phyloP scores from a whole-genome alignment of 1,139 yeast species.

The Geotrichum aggregatum region DNA sequence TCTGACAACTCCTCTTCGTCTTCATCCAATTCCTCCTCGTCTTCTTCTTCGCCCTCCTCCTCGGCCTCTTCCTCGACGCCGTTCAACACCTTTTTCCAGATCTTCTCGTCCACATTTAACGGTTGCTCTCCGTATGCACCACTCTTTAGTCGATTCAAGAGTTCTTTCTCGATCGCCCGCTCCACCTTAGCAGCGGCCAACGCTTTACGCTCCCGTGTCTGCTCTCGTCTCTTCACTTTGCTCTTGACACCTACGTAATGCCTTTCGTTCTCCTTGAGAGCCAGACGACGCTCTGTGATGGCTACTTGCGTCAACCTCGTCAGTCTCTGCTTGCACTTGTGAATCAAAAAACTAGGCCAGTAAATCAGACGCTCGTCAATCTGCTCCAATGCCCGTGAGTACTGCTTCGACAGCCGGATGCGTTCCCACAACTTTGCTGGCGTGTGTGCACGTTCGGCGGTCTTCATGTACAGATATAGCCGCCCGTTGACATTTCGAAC shows the following conservation, averaged over 20 bases:
- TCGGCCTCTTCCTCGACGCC: conserved; percentile 57
- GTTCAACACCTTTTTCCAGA: conserved; percentile 92
- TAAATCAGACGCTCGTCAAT: conserved; percentile 80
- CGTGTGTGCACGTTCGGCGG: conserved; percentile 94
- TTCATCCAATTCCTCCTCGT: conserved; percentile 57
- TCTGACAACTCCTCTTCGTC: conserved; percentile 54
- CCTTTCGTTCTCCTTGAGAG: conserved; percentile 86
- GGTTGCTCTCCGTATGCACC: conserved; percentile 99
- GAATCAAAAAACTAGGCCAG: conserved; percentile 89
- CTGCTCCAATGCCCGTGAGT: conserved; percentile 79
- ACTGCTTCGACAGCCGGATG: conserved; percentile 80
- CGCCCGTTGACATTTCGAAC: conserved; percentile 85
- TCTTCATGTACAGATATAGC: conserved; percentile 88
- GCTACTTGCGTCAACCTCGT: conserved; percentile 94
- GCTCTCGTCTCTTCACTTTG: conserved; percentile 90
- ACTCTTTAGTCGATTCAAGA: conserved; percentile 86
- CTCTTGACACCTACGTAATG: conserved; percentile 80
- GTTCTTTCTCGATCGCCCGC: conserved; percentile 91
- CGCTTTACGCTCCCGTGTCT: conserved; percentile 92
- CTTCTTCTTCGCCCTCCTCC: conserved; percentile 59
- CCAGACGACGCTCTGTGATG: conserved; percentile 90
- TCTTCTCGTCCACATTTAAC: conserved; percentile 87
- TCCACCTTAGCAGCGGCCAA: conserved; percentile 94
- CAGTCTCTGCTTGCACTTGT: conserved; percentile 92
- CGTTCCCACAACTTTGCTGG: conserved; percentile 95